Evolutionary conservation across 2,329 filamentous ascomycete genomes (phyloP), one percentile per base, ranked within the genome.

Genomic region (Cryphonectria naterciae): DNA sequence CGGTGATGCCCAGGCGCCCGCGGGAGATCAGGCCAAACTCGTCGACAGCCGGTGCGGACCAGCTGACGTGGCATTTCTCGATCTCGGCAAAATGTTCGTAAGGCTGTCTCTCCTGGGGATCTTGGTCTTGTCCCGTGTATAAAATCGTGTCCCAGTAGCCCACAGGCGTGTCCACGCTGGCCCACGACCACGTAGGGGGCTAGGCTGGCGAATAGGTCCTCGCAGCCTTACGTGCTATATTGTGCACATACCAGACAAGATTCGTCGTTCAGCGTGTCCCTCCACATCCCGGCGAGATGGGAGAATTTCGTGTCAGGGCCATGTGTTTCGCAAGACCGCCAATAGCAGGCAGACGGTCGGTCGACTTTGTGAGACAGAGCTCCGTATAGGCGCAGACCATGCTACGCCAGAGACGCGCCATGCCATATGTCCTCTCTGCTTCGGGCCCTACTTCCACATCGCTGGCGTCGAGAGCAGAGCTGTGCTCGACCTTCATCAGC

Each of bases 401-500:
- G 61, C 11, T 64, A 7, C 61, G 37, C 61, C 61, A 64, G 6
- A 64, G 39, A 1, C 39, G 61, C 3, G 61, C 37, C 3, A 39
- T 15, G 32, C 39, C 19, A 25, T 64, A 61, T 2, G 22, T 11
- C 35, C 28, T n/a, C 58, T 61, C 35, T 39, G 19, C 22, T 6
- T 39, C 32, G 15, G 2, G 17, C 10, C 39, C 37, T 46, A n/a
- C 11, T 4, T 46, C 39, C 1, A n/a, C n/a, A 6, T 46, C 39
- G 61, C 54, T 58, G 28, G 1, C n/a, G 11, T 64, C 39, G 37
- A 64, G 39, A 5, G 61, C 61, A 4, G 10, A 46, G 25, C 61
- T 46, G 39, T 64, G 61, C 22, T 64, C 61, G 61, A 64, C 19
- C n/a, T 64, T 64, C 61, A 43, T 64, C 61, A 46, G 43, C 7